phyloP scores from a whole-genome alignment of 2,329 filamentous ascomycete genomes.

The Xylaria arbuscula region DNA sequence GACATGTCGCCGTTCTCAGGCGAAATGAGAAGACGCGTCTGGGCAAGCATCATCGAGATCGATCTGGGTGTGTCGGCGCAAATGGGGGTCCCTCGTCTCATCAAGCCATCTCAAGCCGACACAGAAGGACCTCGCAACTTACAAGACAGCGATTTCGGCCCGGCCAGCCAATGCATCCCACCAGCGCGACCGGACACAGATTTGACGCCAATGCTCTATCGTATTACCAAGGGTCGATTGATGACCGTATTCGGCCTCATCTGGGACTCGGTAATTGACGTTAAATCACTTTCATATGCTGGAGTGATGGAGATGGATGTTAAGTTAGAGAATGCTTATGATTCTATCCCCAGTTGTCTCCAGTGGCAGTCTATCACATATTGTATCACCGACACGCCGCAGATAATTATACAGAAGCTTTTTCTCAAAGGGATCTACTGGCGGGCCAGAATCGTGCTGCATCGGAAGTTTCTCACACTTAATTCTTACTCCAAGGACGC shows the following conservation, averaged over 20 bases:
- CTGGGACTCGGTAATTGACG: conserved; percentile 41
- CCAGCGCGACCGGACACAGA: conserved; percentile 49
- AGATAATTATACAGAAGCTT: conserved; percentile 63
- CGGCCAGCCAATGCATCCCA: conserved; percentile 51
- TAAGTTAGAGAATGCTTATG: conserved; percentile 34
- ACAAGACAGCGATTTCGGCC: conserved; percentile 56
- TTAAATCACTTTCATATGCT: conserved; percentile 38
- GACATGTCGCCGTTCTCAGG: conserved; percentile 54
- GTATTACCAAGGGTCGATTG: conserved; percentile 45
- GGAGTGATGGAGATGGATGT: conserved; percentile 44
- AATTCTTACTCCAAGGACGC: conserved; percentile 45
- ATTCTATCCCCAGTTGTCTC: conserved; percentile 36
- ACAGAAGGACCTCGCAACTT: conserved; percentile 58
- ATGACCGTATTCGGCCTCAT: conserved; percentile 43
- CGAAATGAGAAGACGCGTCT: conserved; percentile 60
- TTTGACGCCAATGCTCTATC: conserved; percentile 44
- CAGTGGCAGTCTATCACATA: conserved; percentile 39
- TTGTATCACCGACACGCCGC: conserved; percentile 60
- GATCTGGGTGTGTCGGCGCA: conserved; percentile 59
- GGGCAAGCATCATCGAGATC: conserved; percentile 55
- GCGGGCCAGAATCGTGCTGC: conserved; percentile 64
- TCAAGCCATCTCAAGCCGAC: conserved; percentile 55
- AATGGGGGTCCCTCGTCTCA: conserved; percentile 59
- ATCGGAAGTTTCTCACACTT: conserved; percentile 64
- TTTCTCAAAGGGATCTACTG: conserved; percentile 63